Base-by-base conservation (phyloP, 768 basidiomycete species). In the Dentipellis fragilis region DNA sequence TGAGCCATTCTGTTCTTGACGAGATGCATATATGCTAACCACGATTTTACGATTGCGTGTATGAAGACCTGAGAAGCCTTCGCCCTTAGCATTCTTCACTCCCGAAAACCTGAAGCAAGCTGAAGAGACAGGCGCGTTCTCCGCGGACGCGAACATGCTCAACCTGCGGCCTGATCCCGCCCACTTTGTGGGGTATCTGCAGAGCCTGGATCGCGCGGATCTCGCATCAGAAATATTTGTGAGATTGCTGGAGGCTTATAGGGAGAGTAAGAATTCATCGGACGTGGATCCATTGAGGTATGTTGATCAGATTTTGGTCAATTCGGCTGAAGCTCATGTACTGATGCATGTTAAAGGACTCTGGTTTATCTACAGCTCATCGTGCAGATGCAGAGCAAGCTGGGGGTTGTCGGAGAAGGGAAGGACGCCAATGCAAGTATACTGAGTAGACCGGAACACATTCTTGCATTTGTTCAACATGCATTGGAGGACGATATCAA, bases 401-500 rank as follows among this genome's bases (percentile, higher is more conserved):
- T 91, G 4, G 77, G 83, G 0, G 72, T 75, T 42, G 29, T 29
- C 29, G 29, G 29, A 29, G 76, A 78, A 9, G 60, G 55, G 19
- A 74, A 77, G 16, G 73, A 80, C 0, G 75, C 78, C 3, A 83
- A 76, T 57, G 29, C 29, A 29, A 29, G 29, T 29, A 79, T 93
- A 34, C 71, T 84, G 37, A 69, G 67, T 46, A 79, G 85, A 57
- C 87, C 89, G 0, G 76, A 77, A 10, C 83, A 93, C 55, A 77
- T 94, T 10, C 67, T 98, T n/a, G 73, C 78, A 2, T 96, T 96
- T 65, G 75, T 97, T 22, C 86, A 85, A 54, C 83, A 90, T 57
- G 86, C 87, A 1, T 71, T 96, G 4, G 80, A 83, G 49, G 70
- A 22, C 49, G 22, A 55, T 36, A 34, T 52, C 45, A 2, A n/a